A percentile compares a stretch with the other conserved stretches of the same genome.
phyloP scores from a whole-genome alignment of 148 eudicot genomes.

The Drosera capensis region DNA sequence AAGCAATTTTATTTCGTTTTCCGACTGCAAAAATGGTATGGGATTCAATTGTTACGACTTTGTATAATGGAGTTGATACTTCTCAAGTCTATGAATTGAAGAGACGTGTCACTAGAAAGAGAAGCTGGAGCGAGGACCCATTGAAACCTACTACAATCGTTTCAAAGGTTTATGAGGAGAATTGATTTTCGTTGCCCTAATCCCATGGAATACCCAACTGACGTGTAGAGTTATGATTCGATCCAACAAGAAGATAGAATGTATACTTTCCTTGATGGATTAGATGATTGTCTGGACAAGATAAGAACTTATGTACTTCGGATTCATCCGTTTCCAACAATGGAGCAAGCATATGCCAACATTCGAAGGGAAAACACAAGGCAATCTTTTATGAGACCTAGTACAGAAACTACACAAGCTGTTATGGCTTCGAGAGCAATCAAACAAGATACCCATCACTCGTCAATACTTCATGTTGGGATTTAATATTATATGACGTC shows the following conservation, averaged over 20 bases:
- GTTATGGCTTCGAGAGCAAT: too few species aligned
- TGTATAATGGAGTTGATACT: background rate
- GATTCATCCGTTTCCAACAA: background rate
- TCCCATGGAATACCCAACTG: background rate
- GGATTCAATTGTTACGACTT: constrained; percentile 4
- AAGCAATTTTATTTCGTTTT: background rate
- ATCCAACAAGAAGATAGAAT: constrained; percentile 1
- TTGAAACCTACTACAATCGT: constrained; percentile 6
- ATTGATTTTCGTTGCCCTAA: constrained; percentile 3
- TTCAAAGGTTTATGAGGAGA: constrained; percentile 4
- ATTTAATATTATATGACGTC: too few species aligned
- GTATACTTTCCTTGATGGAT: background rate
- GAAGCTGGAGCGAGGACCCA: background rate
- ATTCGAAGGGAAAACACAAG: constrained; percentile 1
- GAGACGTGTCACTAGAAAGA: background rate
- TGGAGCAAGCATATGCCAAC: constrained; percentile 5
- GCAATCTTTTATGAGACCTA: too few species aligned
- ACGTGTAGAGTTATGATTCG: background rate
- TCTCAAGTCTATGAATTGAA: constrained; percentile 3
- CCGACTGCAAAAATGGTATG: constrained; percentile 2
- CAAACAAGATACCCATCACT: too few species aligned
- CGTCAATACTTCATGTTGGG: too few species aligned
- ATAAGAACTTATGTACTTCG: background rate
- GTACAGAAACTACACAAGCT: too few species aligned
- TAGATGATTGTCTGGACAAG: constrained; percentile 1